A percentile compares a stretch with the other conserved stretches of the same genome.
Evolutionary conservation across 805 yeast genomes (phyloP).

Genomic region (Saturnispora galanensis): DNA sequence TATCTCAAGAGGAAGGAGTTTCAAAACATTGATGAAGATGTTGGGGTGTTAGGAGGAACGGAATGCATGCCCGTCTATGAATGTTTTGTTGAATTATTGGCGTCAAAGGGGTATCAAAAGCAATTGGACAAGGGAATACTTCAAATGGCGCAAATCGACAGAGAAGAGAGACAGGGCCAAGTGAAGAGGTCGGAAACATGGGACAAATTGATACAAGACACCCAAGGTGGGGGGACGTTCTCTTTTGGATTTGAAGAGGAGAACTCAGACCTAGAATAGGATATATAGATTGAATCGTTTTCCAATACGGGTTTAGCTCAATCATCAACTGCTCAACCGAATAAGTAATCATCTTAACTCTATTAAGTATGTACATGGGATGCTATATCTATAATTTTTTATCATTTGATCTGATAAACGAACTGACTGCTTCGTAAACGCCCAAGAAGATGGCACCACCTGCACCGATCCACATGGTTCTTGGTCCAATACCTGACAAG

Average conservation of each 20-base stretch:
- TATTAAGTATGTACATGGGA: no score
- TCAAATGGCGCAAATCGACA: slow-evolving; percentile 28
- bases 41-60: slow-evolving; percentile 40
- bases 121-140: slow-evolving; percentile 29
- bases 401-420: slow-evolving; percentile 9
- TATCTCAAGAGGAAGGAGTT: slow-evolving; percentile 10
- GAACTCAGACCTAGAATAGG: background rate
- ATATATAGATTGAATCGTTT: background rate
- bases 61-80: slow-evolving; percentile 48
- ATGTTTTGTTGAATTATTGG: slow-evolving; percentile 44
- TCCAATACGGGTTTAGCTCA: no score
- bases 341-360: no score
- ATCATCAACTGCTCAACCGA: no score
- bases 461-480: slow-evolving; percentile 95
- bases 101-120: slow-evolving; percentile 28
- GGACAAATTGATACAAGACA: slow-evolving; percentile 30
- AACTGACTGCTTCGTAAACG: slow-evolving; percentile 66
- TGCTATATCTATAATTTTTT: slow-evolving; percentile 1
- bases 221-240: slow-evolving; percentile 15
- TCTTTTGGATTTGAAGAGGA: slow-evolving; percentile 28
- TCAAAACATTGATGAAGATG: slow-evolving; percentile 43
- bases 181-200: slow-evolving; percentile 40
- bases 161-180: slow-evolving; percentile 17
- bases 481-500: slow-evolving; percentile 81
- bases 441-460: slow-evolving; percentile 98